Evolutionary conservation across 345 rosid genomes (phyloP), one percentile per base, ranked within the genome.

Genomic region (Pugionium cornutum): DNA sequence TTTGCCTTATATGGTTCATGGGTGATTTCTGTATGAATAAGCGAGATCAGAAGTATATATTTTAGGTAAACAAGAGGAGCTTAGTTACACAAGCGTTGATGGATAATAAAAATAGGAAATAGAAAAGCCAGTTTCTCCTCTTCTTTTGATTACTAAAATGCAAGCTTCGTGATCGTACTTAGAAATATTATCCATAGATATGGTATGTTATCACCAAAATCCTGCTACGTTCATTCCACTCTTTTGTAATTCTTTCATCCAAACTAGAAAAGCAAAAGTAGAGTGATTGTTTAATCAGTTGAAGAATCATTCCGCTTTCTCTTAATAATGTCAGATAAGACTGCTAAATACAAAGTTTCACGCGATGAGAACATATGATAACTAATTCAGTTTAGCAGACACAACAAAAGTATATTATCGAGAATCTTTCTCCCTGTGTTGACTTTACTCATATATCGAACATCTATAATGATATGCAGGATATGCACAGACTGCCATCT

Each of bases 401-500:
- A 40, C 44, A 51, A 42, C 41, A 51, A 58, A 36, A 55, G 11
- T 55, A 29, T 9, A 18, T 27, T 10, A 49, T 32, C 8, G 32
- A 7, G 3, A 30, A 30, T 58, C 9, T 69, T 28, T 11, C 3
- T 9, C 11, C 43, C 52, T 7, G 6, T 4, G n/a, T 40, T 57
- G 65, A 53, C 51, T 62, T 49, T 58, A 48, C 18, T 4, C 10
- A 28, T 25, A 46, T 32, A 42, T 41, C 41, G 4, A 55, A 52
- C 27, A 26, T 55, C 26, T 10, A 4, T 41, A 31, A 56, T 26
- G 5, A 78, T 25, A 52, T 73, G 84, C 89, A 95, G 99, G 64
- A 70, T 95, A 62, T 95, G 99, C 82, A 87, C 98, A 4, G 99
- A 95, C 78, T 95, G 99, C 63, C 99, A 95, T 82, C 79, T 95